Conservation (phyloP, 129 eudicot genomes). For the Flaveria trinervia region DNA sequence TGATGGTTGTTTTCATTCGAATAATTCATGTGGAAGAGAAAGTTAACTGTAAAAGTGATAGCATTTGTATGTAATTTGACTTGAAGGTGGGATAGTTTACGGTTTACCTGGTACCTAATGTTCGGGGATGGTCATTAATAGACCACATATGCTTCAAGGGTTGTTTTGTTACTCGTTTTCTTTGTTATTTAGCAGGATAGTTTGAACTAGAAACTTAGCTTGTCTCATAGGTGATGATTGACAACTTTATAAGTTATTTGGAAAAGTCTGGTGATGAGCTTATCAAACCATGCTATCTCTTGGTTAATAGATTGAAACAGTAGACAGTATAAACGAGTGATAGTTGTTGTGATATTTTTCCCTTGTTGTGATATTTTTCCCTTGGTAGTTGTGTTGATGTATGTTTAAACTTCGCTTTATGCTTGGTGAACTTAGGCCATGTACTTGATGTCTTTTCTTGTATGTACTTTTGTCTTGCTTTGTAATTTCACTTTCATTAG, state of each 20-base stretch:
- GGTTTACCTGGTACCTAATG: background rate
- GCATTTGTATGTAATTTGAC: background rate
- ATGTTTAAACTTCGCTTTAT: background rate
- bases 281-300: background rate
- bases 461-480: background rate
- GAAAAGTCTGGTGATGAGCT: background rate
- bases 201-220: background rate
- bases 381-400: background rate
- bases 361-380: background rate
- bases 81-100: background rate
- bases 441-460: background rate
- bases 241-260: background rate
- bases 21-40: background rate
- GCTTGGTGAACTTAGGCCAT: background rate
- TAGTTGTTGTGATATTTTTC: background rate
- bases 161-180: background rate
- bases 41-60: background rate
- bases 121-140: background rate
- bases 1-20: background rate
- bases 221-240: background rate
- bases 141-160: background rate
- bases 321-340: background rate
- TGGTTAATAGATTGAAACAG: conserved; percentile 6
- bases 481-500: conserved; percentile 7
- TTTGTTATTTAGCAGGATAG: background rate